Conservation (phyloP, 768 basidiomycete species). For the Leccinellum albellum region DNA sequence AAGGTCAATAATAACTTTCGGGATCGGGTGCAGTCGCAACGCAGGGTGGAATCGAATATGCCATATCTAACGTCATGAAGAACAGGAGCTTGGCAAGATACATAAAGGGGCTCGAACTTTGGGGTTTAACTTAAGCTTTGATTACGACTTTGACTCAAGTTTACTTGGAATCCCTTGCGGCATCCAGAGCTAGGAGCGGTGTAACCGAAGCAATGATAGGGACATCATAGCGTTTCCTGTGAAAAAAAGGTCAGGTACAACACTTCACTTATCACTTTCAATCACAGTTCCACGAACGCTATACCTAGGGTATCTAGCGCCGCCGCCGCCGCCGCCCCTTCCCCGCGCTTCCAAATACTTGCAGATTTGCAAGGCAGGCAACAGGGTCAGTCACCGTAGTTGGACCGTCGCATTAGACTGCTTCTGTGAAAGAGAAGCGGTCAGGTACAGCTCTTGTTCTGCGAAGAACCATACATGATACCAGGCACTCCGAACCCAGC, state of each 20-base stretch:
- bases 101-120: neutral
- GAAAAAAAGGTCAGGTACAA: neutral
- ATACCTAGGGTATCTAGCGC: neutral
- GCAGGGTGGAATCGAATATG: neutral
- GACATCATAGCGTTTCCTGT: neutral
- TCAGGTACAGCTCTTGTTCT: neutral
- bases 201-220: neutral
- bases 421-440: neutral
- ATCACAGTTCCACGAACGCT: neutral
- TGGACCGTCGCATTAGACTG: neutral
- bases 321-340: neutral
- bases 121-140: neutral
- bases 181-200: neutral
- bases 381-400: neutral
- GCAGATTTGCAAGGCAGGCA: neutral
- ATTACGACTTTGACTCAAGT: neutral
- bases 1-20: too few species aligned
- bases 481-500: neutral
- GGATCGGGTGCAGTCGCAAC: neutral
- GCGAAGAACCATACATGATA: neutral
- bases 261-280: neutral
- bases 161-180: neutral
- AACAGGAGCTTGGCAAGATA: neutral
- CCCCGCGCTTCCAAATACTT: too few species aligned
- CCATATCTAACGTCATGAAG: neutral